Conservation (phyloP, 2,329 filamentous ascomycete species). For the Fusarium sarcochroum region DNA sequence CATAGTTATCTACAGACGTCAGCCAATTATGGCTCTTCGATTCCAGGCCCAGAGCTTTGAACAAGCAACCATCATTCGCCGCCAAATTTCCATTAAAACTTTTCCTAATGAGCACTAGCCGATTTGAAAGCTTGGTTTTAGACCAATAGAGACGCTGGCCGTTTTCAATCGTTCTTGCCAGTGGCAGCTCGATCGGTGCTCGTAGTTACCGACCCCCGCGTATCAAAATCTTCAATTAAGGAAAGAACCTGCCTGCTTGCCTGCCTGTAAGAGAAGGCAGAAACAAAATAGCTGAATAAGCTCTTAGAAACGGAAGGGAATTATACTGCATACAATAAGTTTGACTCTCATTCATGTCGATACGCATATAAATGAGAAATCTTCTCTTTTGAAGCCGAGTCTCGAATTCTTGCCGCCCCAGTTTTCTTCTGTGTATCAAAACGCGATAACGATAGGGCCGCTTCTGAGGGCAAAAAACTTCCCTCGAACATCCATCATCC, state of each 20-base stretch:
- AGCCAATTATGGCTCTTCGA: too few species aligned
- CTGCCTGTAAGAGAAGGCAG: not conserved
- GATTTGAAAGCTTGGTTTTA: too few species aligned
- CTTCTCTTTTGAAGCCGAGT: constrained; percentile 32
- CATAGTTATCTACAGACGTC: too few species aligned
- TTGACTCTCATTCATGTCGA: not conserved
- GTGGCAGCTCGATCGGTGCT: constrained; percentile 1
- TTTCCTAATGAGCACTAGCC: too few species aligned
- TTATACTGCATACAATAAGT: not conserved
- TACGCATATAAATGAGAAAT: not conserved
- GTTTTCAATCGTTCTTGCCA: too few species aligned
- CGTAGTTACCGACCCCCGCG: constrained; percentile 15
- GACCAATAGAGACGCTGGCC: too few species aligned
- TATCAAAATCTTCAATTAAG: constrained; percentile 10
- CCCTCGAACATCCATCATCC: constrained; percentile 52
- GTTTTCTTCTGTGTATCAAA: constrained; percentile 57
- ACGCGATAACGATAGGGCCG: constrained; percentile 30
- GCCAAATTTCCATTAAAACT: too few species aligned
- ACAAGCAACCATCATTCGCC: too few species aligned
- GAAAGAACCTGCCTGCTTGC: not conserved
- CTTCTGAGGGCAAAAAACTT: constrained; percentile 55
- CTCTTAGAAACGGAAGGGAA: too few species aligned
- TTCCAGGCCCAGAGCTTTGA: too few species aligned
- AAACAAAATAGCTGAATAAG: too few species aligned
- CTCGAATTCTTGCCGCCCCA: constrained; percentile 40